Conservation (phyloP, 176 grass and related monocot genomes). For the Triticum aestivum region IWGSC_CS_RefSeq_v2.1 NC_057795.1:647968685-647969184, state of each 20-base stretch:
- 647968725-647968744: constrained; percentile 55
- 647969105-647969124: too few species aligned
- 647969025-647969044: too few species aligned
- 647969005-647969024: too few species aligned
- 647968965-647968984: too few species aligned
- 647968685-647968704: constrained; percentile 71
- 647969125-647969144: too few species aligned
- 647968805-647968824: constrained; percentile 30
- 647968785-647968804: constrained; percentile 59
- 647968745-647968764: constrained; percentile 60
- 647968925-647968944: constrained; percentile 65
- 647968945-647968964: constrained; percentile 21
- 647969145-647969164: too few species aligned
- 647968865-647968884: constrained; percentile 64
- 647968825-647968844: constrained; percentile 67
- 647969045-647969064: too few species aligned
- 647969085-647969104: too few species aligned
- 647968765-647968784: constrained; percentile 58
- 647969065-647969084: too few species aligned
- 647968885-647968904: constrained; percentile 55
- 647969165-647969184: too few species aligned
- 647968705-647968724: constrained; percentile 62
- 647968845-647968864: constrained; percentile 56
- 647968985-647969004: too few species aligned
- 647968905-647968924: constrained; percentile 27